Evolutionary conservation across 176 grass and related monocot genomes (phyloP).

Genomic region (Avena insularis): DNA sequence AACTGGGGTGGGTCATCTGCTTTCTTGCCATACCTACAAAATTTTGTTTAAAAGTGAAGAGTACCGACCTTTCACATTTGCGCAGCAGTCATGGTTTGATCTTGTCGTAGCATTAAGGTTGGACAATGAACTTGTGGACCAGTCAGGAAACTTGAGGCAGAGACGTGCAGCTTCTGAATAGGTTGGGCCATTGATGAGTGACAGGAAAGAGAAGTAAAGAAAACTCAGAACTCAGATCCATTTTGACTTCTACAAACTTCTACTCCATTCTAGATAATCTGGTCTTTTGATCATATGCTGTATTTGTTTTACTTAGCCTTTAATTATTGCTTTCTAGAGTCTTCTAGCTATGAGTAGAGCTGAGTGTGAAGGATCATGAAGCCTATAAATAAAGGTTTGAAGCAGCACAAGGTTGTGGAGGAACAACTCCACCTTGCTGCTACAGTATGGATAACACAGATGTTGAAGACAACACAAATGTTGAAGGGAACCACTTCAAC

Average conservation of each 20-base stretch:
- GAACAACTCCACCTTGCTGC: too few species aligned
- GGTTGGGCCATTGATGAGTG: neutral
- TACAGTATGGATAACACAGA: too few species aligned
- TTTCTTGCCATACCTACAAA: neutral
- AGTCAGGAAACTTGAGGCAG: neutral
- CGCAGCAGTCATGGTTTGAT: neutral
- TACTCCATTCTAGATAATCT: neutral
- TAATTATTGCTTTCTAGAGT: neutral
- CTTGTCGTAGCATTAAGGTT: neutral
- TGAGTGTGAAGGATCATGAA: neutral
- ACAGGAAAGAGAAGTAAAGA: neutral
- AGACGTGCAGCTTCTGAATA: neutral
- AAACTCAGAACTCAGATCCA: neutral
- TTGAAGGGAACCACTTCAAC: too few species aligned
- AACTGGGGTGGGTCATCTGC: neutral
- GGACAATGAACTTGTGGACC: neutral
- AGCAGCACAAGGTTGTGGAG: too few species aligned
- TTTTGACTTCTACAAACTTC: neutral
- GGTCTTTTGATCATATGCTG: neutral
- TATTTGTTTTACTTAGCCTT: conserved; percentile 2
- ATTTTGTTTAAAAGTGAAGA: neutral
- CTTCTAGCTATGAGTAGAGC: neutral
- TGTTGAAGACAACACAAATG: too few species aligned
- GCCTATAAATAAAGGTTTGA: neutral
- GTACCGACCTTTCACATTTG: neutral